phyloP scores from a whole-genome alignment of 2,329 filamentous ascomycete species.

The Reticulascus tulasneorum region DNA sequence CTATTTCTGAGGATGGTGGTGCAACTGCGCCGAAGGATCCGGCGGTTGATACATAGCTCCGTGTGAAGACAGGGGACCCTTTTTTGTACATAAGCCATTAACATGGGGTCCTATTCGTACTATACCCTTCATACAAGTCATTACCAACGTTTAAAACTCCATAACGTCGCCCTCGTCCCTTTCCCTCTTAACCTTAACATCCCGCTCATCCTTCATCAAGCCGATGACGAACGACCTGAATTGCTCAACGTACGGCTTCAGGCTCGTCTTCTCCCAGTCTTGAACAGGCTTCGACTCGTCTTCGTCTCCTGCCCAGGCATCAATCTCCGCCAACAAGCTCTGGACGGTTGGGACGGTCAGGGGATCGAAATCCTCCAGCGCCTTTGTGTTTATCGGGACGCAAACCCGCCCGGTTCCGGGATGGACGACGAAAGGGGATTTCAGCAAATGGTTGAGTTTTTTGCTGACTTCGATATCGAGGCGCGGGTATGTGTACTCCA shows the following conservation, averaged over 20 bases:
- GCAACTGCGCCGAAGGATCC: slow-evolving; percentile 2
- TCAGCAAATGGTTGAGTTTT: slow-evolving; percentile 96
- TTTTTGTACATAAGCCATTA: slow-evolving; percentile 4
- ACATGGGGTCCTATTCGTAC: slow-evolving; percentile 7
- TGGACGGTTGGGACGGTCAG: slow-evolving; percentile 85
- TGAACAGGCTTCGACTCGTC: slow-evolving; percentile 44
- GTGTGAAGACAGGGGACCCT: slow-evolving; percentile 8
- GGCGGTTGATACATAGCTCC: slow-evolving; percentile 8
- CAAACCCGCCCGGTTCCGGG: slow-evolving; percentile 92
- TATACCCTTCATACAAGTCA: slow-evolving; percentile 11
- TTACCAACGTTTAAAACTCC: slow-evolving; percentile 43
- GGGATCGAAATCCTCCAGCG: slow-evolving; percentile 80
- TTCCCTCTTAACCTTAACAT: slow-evolving; percentile 51
- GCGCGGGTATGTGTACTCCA: slow-evolving; percentile 96
- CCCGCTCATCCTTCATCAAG: slow-evolving; percentile 73
- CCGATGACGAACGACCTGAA: slow-evolving; percentile 78
- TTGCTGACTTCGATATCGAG: slow-evolving; percentile 97
- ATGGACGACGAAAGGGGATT: slow-evolving; percentile 94
- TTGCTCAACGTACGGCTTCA: slow-evolving; percentile 88
- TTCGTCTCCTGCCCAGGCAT: slow-evolving; percentile 62
- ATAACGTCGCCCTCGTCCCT: slow-evolving; percentile 46
- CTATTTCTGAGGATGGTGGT: slow-evolving; percentile 1
- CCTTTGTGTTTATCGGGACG: slow-evolving; percentile 80
- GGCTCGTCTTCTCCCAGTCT: slow-evolving; percentile 95
- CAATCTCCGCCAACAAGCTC: slow-evolving; percentile 77